phyloP scores from a whole-genome alignment of 768 basidiomycete genomes.

The Sutorius australiensis region DNA sequence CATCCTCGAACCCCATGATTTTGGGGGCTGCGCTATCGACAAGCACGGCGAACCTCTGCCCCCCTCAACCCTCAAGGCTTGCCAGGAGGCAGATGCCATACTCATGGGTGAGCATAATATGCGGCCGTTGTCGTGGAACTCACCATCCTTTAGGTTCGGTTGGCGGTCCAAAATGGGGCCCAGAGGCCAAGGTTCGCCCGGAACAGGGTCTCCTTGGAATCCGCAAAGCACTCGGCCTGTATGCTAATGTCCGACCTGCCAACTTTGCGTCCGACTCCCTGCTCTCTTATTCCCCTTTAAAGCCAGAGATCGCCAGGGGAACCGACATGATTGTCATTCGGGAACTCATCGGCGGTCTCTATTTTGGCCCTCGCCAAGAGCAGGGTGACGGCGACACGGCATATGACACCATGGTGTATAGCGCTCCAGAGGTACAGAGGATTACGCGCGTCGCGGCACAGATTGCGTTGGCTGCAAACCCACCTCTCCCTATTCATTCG shows the following conservation, averaged over 20 bases:
- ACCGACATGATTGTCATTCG: constrained; percentile 92
- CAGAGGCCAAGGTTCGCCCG: constrained; percentile 81
- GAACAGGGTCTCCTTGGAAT: constrained; percentile 86
- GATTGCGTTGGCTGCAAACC: constrained; percentile 78
- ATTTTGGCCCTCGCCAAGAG: constrained; percentile 94
- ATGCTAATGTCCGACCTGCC: constrained; percentile 97
- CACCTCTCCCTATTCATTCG: constrained; percentile 86
- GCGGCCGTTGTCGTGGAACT: background rate
- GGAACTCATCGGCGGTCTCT: constrained; percentile 94
- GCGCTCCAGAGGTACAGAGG: constrained; percentile 83
- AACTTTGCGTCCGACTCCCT: constrained; percentile 92
- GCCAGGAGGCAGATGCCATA: constrained; percentile 91
- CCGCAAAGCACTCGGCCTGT: constrained; percentile 90
- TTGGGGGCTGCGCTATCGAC: constrained; percentile 95
- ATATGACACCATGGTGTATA: constrained; percentile 94
- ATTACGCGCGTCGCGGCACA: constrained; percentile 95
- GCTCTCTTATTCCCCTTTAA: constrained; percentile 83
- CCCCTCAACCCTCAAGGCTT: constrained; percentile 78
- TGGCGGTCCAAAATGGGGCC: constrained; percentile 99
- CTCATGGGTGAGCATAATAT: constrained; percentile 72
- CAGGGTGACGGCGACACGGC: constrained; percentile 69
- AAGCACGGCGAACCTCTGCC: constrained; percentile 82
- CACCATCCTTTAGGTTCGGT: constrained; percentile 68
- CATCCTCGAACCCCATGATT: constrained; percentile 68
- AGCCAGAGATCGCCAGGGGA: constrained; percentile 74